Base-by-base conservation (phyloP, 257 asterid species). In the Datura wrightii region DNA sequence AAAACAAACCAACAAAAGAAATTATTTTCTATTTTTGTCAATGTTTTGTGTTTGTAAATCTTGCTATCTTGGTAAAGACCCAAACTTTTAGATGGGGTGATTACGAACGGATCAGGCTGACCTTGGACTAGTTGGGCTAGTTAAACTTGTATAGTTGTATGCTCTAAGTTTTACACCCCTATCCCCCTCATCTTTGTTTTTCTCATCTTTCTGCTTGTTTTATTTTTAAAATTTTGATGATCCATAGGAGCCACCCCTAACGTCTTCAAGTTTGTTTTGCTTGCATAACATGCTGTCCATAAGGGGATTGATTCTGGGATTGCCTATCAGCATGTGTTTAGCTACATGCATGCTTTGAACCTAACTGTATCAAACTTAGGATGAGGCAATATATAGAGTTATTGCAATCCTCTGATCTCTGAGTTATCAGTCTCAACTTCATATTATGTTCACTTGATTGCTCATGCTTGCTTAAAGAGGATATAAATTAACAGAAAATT, bases 211-310 rank as follows among this genome's bases (percentile, higher is more conserved):
- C 58, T 72, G 39, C 58, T 19, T 24, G 37, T n/a, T n/a, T n/a
- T 19, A 13, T 11, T n/a, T 42, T 48, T 1, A 1, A 48, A 14
- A 11, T 11, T 19, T 97, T 84, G 99, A 97, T 85, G 99, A 97
- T 90, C 99, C 98, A 76, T 97, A 97, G 53, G 99, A 97, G 88
- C 90, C 94, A 42, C 99, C 99, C 65, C 71, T 91, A 84, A 93
- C 90, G 86, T 87, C 95, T 16, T 76, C 82, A 76, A 76, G 14
- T 76, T 24, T 34, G 31, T 76, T 31, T 48, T 19, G 37, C 82
- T 52, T 52, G 63, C 41, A 50, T 76, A 31, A 76, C 82, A 50
- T 48, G 46, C 13, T 74, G 11, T 5, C n/a, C 62, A 13, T 7
- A 76, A 76, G 59, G 81, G 81, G 42, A 48, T 48, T 74, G 81